Percentiles rank a stretch among this genome's conserved stretches.
phyloP scores from a whole-genome alignment of 176 grass and related monocot species.

The Pontederia crassipes region DNA sequence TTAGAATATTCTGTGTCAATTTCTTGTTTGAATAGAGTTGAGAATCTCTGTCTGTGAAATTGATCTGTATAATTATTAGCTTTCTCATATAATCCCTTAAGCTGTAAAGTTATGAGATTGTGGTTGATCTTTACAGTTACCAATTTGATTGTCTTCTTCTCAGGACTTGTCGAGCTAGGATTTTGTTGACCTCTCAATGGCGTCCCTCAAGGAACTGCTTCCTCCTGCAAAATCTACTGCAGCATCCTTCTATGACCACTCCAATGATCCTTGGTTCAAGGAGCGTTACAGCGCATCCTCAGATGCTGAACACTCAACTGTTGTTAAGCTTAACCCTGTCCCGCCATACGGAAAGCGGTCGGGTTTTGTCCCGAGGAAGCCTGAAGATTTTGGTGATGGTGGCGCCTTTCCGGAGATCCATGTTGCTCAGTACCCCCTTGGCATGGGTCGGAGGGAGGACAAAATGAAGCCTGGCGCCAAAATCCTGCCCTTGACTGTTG shows the following conservation, averaged over 20 bases:
- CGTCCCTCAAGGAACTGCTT: slow-evolving; percentile 60
- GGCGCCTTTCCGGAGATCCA: slow-evolving; percentile 95
- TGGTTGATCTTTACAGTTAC: no score
- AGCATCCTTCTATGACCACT: slow-evolving; percentile 72
- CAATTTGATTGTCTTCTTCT: no score
- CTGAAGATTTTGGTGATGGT: slow-evolving; percentile 72
- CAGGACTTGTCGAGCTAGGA: no score
- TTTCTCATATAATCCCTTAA: no score
- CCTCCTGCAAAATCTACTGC: slow-evolving; percentile 42
- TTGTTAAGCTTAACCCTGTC: slow-evolving; percentile 20
- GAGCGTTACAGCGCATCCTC: slow-evolving; percentile 52
- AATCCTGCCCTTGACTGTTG: slow-evolving; percentile 84
- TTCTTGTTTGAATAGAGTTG: no score
- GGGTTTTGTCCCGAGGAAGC: slow-evolving; percentile 64
- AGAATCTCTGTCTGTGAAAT: no score
- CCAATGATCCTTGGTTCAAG: slow-evolving; percentile 87
- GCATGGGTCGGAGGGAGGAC: slow-evolving; percentile 85
- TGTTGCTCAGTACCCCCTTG: slow-evolving; percentile 77
- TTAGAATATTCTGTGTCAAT: no score
- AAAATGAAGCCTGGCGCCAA: slow-evolving; percentile 50
- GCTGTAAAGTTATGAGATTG: no score
- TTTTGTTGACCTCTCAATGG: slow-evolving; percentile 23
- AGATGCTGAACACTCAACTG: slow-evolving; percentile 14
- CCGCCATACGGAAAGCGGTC: slow-evolving; percentile 65
- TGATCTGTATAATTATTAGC: no score